Conservation (phyloP, 805 yeast species). For the Saccharomyces eubayanus region DNA sequence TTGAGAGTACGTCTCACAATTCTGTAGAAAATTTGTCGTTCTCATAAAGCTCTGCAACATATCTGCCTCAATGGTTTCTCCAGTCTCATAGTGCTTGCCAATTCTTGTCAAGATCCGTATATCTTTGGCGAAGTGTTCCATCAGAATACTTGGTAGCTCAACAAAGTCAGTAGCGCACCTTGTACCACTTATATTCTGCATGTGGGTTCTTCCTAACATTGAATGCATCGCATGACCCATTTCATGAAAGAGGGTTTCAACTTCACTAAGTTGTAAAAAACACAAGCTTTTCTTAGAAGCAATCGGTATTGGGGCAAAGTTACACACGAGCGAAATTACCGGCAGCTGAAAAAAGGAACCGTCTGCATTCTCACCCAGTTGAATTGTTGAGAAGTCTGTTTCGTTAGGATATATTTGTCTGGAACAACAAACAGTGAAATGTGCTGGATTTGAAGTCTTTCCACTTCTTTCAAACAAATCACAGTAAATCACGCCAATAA, state of each 20-base stretch:
- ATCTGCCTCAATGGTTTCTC: slow-evolving; percentile 45
- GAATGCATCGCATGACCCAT: slow-evolving; percentile 99
- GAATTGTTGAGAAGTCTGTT: slow-evolving; percentile 32
- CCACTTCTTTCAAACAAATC: slow-evolving; percentile 76
- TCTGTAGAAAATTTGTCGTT: slow-evolving; percentile 45
- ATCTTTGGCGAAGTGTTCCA: slow-evolving; percentile 88
- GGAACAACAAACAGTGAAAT: slow-evolving; percentile 93
- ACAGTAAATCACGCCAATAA: slow-evolving; percentile 76
- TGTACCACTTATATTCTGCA: slow-evolving; percentile 91
- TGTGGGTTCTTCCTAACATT: slow-evolving; percentile 83
- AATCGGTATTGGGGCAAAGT: slow-evolving; percentile 45
- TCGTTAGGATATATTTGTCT: slow-evolving; percentile 60
- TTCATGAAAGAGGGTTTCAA: slow-evolving; percentile 92
- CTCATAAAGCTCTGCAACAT: slow-evolving; percentile 44
- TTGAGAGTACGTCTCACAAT: slow-evolving; percentile 78
- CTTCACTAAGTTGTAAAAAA: slow-evolving; percentile 62
- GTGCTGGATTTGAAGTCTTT: slow-evolving; percentile 82
- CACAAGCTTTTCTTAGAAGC: slow-evolving; percentile 38
- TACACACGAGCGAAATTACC: slow-evolving; percentile 81
- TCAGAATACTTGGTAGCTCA: slow-evolving; percentile 89
- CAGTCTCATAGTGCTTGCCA: slow-evolving; percentile 61
- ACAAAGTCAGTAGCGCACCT: slow-evolving; percentile 95
- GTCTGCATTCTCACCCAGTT: slow-evolving; percentile 29
- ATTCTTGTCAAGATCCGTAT: slow-evolving; percentile 63
- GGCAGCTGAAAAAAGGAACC: slow-evolving; percentile 69